phyloP scores from a whole-genome alignment of 805 yeast species.

The Isabelozyma rhagii region DNA sequence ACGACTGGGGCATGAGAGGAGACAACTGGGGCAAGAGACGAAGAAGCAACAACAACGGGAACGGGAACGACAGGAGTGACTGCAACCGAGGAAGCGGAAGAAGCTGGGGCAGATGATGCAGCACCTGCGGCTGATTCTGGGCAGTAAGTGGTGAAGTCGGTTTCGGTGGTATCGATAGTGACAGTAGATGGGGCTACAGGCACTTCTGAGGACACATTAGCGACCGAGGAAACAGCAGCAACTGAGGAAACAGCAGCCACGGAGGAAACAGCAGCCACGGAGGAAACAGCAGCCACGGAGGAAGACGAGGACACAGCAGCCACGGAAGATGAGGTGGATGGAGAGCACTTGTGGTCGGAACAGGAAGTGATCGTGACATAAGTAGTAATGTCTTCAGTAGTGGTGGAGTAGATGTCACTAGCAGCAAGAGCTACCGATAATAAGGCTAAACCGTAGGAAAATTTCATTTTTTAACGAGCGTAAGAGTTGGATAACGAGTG shows the following conservation, averaged over 20 bases:
- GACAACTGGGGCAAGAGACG: constrained; percentile 5
- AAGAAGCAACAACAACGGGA: constrained; percentile 4
- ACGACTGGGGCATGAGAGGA: constrained; percentile 6
- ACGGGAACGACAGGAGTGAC: constrained; percentile 11
- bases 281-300: constrained; percentile 16
- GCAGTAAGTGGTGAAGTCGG: constrained; percentile 14
- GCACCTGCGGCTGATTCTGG: constrained; percentile 8
- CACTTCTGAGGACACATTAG: constrained; percentile 1
- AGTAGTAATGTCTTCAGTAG: not conserved
- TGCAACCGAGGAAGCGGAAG: constrained; percentile 1
- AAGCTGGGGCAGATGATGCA: constrained; percentile 5
- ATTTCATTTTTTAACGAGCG: not conserved
- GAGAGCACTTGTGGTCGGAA: constrained; percentile 1
- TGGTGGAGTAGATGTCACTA: not conserved
- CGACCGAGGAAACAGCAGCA: constrained; percentile 3
- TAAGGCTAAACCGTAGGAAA: not conserved
- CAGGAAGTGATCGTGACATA: constrained; percentile 2
- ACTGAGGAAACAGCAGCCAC: constrained; percentile 22
- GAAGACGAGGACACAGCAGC: constrained; percentile 4
- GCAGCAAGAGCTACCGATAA: not conserved
- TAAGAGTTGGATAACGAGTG: not conserved
- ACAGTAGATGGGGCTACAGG: constrained; percentile 1
- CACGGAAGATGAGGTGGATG: not conserved
- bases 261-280: not conserved
- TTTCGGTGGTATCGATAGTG: constrained; percentile 1